phyloP scores from a whole-genome alignment of 2,329 filamentous ascomycete species.

The Cadophora malorum region DNA sequence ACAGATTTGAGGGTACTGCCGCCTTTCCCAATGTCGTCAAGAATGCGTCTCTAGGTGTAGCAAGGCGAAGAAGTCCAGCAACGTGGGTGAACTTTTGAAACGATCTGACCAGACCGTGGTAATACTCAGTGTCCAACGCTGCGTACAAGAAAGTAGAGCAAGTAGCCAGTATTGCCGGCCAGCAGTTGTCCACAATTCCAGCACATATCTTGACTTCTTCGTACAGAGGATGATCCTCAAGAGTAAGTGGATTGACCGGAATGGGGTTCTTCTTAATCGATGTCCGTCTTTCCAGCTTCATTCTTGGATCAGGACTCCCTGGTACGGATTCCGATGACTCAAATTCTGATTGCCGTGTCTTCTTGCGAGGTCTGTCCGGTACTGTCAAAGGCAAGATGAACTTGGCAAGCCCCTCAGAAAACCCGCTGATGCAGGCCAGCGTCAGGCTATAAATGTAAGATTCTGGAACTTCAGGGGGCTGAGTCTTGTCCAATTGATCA shows the following conservation, averaged over 20 bases:
- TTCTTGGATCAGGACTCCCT: slow-evolving; percentile 30
- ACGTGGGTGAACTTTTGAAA: slow-evolving; percentile 97
- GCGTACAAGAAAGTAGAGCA: slow-evolving; percentile 96
- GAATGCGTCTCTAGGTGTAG: slow-evolving; percentile 91
- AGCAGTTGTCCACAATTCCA: slow-evolving; percentile 86
- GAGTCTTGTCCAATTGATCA: slow-evolving; percentile 91
- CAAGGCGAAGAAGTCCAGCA: slow-evolving; percentile 82
- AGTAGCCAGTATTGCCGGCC: slow-evolving; percentile 93
- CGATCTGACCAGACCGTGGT: slow-evolving; percentile 87
- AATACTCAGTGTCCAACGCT: slow-evolving; percentile 90
- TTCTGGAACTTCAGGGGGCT: slow-evolving; percentile 82
- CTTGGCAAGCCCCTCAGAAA: slow-evolving; percentile 92
- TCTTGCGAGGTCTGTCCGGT: slow-evolving; percentile 69
- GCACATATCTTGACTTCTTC: slow-evolving; percentile 78
- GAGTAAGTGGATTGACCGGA: slow-evolving; percentile 80
- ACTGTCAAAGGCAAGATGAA: slow-evolving; percentile 92
- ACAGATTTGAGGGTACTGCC: slow-evolving; percentile 82
- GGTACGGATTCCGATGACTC: slow-evolving; percentile 37
- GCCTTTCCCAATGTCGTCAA: slow-evolving; percentile 93
- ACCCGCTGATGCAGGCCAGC: slow-evolving; percentile 83
- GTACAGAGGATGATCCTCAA: slow-evolving; percentile 75
- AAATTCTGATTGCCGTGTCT: slow-evolving; percentile 40
- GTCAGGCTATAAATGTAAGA: slow-evolving; percentile 94
- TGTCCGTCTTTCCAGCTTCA: slow-evolving; percentile 61
- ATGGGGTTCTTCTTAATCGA: slow-evolving; percentile 79